Percentiles rank a stretch among this genome's conserved stretches.
phyloP scores from a whole-genome alignment of 495 filamentous ascomycete genomes.

The Trichodelitschia bisporula region DNA sequence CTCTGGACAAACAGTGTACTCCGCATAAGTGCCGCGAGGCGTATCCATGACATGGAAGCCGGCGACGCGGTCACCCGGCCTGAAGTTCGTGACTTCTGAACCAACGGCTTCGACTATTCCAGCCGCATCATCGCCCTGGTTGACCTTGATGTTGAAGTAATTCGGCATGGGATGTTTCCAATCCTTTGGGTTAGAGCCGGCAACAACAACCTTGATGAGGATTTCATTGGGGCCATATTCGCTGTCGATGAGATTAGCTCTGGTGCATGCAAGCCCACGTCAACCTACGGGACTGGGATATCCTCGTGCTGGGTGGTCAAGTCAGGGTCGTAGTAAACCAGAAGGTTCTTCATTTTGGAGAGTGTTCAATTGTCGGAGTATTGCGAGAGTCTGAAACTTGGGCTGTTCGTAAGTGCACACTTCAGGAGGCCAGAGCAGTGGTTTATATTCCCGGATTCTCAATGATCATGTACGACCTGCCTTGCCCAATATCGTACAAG shows the following conservation, averaged over 20 bases:
- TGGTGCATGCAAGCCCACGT: too few species aligned
- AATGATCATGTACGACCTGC: too few species aligned
- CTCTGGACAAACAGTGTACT: slow-evolving; percentile 40
- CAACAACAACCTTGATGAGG: slow-evolving; percentile 45
- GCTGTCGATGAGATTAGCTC: too few species aligned
- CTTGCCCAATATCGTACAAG: too few species aligned
- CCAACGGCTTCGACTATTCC: slow-evolving; percentile 39
- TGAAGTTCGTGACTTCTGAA: slow-evolving; percentile 33
- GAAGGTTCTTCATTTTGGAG: slow-evolving; percentile 2
- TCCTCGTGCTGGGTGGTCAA: slow-evolving; percentile 1
- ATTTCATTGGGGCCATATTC: slow-evolving; percentile 36
- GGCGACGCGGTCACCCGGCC: slow-evolving; percentile 41
- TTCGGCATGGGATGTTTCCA: slow-evolving; percentile 25
- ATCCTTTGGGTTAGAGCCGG: slow-evolving; percentile 59
- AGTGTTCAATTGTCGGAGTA: too few species aligned
- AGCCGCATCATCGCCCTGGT: slow-evolving; percentile 50
- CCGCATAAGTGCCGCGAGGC: slow-evolving; percentile 36
- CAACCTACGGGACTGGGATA: slow-evolving; percentile 1
- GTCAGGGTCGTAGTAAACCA: slow-evolving; percentile 2
- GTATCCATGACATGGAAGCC: slow-evolving; percentile 39
- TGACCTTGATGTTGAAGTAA: slow-evolving; percentile 13
- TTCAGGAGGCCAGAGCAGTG: too few species aligned
- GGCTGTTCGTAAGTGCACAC: too few species aligned
- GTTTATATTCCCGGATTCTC: too few species aligned
- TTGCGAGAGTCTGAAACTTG: too few species aligned